Evolutionary conservation across 1,284 basidiomycete species (phyloP).

Genomic region (Marasmius fiardii): DNA sequence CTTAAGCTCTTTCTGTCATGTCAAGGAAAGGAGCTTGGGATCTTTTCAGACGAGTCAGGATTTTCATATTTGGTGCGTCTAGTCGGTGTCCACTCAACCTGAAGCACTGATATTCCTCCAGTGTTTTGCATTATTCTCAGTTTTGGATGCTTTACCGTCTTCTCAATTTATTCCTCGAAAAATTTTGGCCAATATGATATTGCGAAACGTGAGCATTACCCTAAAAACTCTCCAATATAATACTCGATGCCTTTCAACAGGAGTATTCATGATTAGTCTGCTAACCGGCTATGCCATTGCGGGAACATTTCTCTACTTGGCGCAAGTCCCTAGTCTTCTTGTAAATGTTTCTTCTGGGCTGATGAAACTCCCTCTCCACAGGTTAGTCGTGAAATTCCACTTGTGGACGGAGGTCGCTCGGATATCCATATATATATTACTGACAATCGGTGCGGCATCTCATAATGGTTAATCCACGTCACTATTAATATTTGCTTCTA

Average conservation of each 20-base stretch:
- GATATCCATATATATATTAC: conserved; percentile 30
- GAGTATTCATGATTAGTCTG: conserved; percentile 33
- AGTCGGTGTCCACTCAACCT: not conserved
- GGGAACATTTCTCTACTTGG: conserved; percentile 42
- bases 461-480: not conserved
- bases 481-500: conserved; percentile 16
- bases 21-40: conserved; percentile 22
- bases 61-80: conserved; percentile 22
- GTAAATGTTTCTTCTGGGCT: not conserved
- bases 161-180: conserved; percentile 35
- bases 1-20: conserved; percentile 17
- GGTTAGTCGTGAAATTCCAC: conserved; percentile 44
- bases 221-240: not conserved
- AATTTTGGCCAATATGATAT: conserved; percentile 35
- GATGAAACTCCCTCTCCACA: conserved; percentile 18
- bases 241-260: conserved; percentile 22
- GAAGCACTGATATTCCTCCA: conserved; percentile 18
- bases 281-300: conserved; percentile 34
- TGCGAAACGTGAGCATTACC: conserved; percentile 33
- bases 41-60: conserved; percentile 21
- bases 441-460: conserved; percentile 33
- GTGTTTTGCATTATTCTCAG: conserved; percentile 36
- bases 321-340: conserved; percentile 29
- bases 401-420: conserved; percentile 41
- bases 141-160: conserved; percentile 34